Conservation (phyloP, 768 basidiomycete genomes). For the Termitomyces heimii region DNA sequence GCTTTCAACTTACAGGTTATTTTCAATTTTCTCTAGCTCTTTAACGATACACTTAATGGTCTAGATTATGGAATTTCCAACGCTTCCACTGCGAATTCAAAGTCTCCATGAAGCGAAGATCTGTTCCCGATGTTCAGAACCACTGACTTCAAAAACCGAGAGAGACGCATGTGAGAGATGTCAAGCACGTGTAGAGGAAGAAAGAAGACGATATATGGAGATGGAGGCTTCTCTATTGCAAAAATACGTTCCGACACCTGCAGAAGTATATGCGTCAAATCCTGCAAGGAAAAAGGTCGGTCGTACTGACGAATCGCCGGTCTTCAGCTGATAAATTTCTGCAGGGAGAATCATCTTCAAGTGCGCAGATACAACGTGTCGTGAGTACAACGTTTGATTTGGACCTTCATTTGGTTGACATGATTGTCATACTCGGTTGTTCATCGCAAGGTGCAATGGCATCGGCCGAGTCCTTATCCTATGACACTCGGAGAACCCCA, state of each 20-base stretch:
- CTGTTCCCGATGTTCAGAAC: slow-evolving; percentile 2
- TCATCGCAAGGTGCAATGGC: not conserved
- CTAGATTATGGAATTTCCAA: slow-evolving; percentile 5
- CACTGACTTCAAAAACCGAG: not conserved
- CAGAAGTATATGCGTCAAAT: not conserved
- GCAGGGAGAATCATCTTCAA: not conserved
- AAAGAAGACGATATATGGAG: not conserved
- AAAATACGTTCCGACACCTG: not conserved
- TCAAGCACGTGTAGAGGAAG: not conserved
- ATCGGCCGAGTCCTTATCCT: not conserved
- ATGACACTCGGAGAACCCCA: not conserved
- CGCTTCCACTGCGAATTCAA: not conserved
- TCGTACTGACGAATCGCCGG: not conserved
- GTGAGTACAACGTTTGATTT: not conserved
- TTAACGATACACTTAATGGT: slow-evolving; percentile 1
- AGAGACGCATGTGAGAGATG: slow-evolving; percentile 3
- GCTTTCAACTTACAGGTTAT: not conserved
- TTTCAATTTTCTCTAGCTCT: not conserved
- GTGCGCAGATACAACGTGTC: not conserved
- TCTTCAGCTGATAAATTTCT: not conserved
- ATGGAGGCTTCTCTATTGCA: not conserved
- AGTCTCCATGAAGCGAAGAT: not conserved
- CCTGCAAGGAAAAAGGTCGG: not conserved
- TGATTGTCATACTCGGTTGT: not conserved
- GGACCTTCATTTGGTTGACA: not conserved